A percentile compares a stretch with the other conserved stretches of the same genome.
Evolutionary conservation across 805 yeast genomes (phyloP).

Genomic region (Yarrowia sp.): DNA sequence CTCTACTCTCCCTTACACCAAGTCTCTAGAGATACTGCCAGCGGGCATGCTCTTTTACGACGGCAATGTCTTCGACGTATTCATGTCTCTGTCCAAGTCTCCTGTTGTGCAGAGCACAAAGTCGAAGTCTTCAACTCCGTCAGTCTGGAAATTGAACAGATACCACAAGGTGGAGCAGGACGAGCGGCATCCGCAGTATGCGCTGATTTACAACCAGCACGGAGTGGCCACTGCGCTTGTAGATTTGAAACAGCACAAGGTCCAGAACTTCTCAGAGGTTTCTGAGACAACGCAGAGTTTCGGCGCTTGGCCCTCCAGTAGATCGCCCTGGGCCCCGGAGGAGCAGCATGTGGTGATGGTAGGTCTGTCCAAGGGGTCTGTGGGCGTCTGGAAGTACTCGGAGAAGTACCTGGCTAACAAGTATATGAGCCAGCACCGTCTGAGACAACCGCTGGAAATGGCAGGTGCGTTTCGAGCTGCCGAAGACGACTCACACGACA

Average conservation of each 20-base stretch:
- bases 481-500: neutral
- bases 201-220: neutral
- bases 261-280: neutral
- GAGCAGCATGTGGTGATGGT: neutral
- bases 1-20: neutral
- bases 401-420: neutral
- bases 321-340: too few species aligned
- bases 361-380: neutral
- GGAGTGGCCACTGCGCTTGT: neutral
- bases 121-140: neutral
- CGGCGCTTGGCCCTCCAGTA: too few species aligned
- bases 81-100: neutral
- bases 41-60: neutral
- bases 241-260: neutral
- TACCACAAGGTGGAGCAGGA: neutral
- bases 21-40: neutral
- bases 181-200: neutral
- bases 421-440: neutral
- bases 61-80: neutral
- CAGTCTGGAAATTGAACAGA: neutral
- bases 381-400: neutral
- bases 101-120: neutral
- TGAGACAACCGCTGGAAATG: neutral
- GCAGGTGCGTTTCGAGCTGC: neutral
- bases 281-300: too few species aligned